phyloP scores from a whole-genome alignment of 306 rosid genomes.

The Rosa multiflora region DNA sequence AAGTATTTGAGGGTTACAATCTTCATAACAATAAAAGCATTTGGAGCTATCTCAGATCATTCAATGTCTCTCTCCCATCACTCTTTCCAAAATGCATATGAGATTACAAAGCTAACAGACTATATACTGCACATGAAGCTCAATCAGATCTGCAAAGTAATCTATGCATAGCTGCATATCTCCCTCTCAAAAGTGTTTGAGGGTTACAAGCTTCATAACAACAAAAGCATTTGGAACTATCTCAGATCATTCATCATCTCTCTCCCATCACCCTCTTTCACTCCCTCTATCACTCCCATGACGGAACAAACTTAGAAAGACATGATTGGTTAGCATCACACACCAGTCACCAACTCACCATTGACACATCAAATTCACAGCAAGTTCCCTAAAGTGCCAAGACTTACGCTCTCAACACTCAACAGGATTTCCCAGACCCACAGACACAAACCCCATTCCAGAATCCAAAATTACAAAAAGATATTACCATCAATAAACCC shows the following conservation, averaged over 20 bases:
- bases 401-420: neutral
- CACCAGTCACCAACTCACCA: neutral
- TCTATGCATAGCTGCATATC: neutral
- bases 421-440: slow-evolving; percentile 7
- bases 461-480: neutral
- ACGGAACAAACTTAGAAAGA: neutral
- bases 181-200: neutral
- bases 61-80: neutral
- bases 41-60: neutral
- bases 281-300: no score
- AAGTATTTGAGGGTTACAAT: neutral
- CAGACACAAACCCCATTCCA: slow-evolving; percentile 11
- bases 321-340: neutral
- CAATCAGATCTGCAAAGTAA: neutral
- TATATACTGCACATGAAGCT: neutral
- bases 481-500: neutral
- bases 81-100: neutral
- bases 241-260: neutral
- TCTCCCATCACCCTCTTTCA: neutral
- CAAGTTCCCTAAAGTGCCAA: slow-evolving; percentile 4
- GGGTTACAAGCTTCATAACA: neutral
- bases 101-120: neutral
- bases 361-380: neutral
- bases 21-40: neutral
- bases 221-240: neutral